Conservation (phyloP, 2,329 filamentous ascomycete genomes). For the Trichoderma sp. region DNA sequence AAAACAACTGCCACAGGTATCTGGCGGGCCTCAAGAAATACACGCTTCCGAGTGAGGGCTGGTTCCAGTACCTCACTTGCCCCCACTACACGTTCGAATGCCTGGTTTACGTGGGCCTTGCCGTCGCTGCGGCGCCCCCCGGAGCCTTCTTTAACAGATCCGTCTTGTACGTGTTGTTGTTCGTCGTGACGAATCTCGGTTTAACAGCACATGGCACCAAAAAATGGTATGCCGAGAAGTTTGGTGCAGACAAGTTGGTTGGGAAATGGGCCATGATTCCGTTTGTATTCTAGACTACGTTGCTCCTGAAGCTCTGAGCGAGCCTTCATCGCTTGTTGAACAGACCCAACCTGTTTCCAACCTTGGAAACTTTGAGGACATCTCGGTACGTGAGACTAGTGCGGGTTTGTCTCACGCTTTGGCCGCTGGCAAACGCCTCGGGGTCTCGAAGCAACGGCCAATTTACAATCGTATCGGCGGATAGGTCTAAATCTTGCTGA, state of each 20-base stretch:
- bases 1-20: conserved; percentile 73
- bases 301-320: conserved; percentile 2
- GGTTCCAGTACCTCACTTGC: conserved; percentile 74
- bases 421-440: conserved; percentile 51
- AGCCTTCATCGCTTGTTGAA: conserved; percentile 43
- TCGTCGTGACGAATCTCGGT: conserved; percentile 78
- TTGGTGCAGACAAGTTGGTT: conserved; percentile 65
- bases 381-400: conserved; percentile 82
- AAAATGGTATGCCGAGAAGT: conserved; percentile 76
- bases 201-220: conserved; percentile 78
- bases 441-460: conserved; percentile 65
- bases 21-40: conserved; percentile 77
- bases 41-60: conserved; percentile 70
- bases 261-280: conserved; percentile 77
- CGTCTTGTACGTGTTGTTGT: conserved; percentile 66
- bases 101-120: conserved; percentile 76
- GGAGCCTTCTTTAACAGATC: conserved; percentile 71
- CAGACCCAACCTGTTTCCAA: conserved; percentile 67
- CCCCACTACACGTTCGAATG: conserved; percentile 94
- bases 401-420: conserved; percentile 60
- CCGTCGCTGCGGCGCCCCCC: conserved; percentile 70
- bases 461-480: conserved; percentile 65
- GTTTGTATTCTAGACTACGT: conserved; percentile 53
- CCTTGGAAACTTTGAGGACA: conserved; percentile 76
- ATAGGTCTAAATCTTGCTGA: conserved; percentile 66